A percentile compares a stretch with the other conserved stretches of the same genome.
Conservation (phyloP, 2,329 filamentous ascomycete genomes). For the Nectriaceae sp. region DNA sequence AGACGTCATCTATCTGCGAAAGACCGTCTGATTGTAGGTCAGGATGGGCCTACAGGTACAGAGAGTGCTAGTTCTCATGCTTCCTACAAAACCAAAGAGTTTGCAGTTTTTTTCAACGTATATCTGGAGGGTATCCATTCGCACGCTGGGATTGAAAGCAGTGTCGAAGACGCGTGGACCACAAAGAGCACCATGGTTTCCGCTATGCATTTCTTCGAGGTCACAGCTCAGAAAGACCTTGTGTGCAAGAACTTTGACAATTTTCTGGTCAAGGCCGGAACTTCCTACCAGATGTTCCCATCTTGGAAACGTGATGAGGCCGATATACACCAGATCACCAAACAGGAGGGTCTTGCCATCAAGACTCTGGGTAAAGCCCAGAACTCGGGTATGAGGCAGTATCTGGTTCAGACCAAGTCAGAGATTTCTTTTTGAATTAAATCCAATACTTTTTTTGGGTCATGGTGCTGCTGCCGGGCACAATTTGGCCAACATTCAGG, state of each 20-base stretch:
- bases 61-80: constrained; percentile 3
- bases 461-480: no score
- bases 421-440: no score
- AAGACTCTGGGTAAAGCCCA: constrained; percentile 18
- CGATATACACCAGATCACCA: constrained; percentile 13
- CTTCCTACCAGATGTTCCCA: constrained; percentile 19
- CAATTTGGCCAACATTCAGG: no score
- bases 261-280: background rate
- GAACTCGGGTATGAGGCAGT: constrained; percentile 22
- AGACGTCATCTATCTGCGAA: constrained; percentile 7
- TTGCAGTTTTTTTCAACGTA: constrained; percentile 10
- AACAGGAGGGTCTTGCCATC: constrained; percentile 12
- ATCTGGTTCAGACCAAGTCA: constrained; percentile 10
- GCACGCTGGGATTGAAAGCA: constrained; percentile 8
- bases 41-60: constrained; percentile 13
- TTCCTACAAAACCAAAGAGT: constrained; percentile 16
- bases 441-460: no score
- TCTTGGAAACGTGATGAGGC: constrained; percentile 24
- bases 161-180: constrained; percentile 6
- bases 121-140: constrained; percentile 13
- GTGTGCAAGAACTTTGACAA: constrained; percentile 9
- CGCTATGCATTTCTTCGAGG: constrained; percentile 21
- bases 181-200: constrained; percentile 9
- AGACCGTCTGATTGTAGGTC: constrained; percentile 16
- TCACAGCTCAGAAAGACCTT: constrained; percentile 12